Evolutionary conservation across 2,329 filamentous ascomycete species (phyloP).

Genomic region (Alternaria triticimaculans): DNA sequence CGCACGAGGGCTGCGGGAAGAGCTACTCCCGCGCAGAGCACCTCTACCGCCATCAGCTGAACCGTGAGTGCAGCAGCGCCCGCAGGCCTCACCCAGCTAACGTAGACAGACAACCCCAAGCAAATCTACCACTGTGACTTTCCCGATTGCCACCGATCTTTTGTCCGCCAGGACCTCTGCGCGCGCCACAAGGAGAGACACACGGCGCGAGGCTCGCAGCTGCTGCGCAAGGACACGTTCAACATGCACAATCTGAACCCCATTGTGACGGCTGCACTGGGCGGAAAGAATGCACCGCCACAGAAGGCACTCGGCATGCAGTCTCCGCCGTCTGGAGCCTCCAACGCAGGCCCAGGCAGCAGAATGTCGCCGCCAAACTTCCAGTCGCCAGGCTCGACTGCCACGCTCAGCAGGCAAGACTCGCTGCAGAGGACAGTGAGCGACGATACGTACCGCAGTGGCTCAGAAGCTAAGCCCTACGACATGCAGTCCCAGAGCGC

Average conservation of each 20-base stretch:
- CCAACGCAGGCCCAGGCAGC: conserved; percentile 27
- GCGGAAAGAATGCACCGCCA: conserved; percentile 35
- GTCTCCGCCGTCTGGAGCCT: conserved; percentile 39
- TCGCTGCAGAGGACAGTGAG: conserved; percentile 44
- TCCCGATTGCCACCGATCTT: conserved; percentile 85
- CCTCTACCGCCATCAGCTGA: conserved; percentile 93
- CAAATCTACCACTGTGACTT: conserved; percentile 95
- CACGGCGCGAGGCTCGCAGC: conserved; percentile 71
- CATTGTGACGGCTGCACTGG: conserved; percentile 50
- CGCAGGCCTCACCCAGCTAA: conserved; percentile 15
- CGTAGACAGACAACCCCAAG: conserved; percentile 77
- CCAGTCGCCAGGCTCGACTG: conserved; percentile 41
- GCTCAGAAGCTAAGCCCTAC: conserved; percentile 43
- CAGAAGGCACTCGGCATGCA: conserved; percentile 34
- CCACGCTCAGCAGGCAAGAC: conserved; percentile 38
- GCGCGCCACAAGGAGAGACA: conserved; percentile 65
- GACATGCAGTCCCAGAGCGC: conserved; percentile 43
- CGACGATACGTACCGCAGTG: conserved; percentile 45
- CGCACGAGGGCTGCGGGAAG: conserved; percentile 87
- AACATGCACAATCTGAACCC: conserved; percentile 58
- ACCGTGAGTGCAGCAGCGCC: conserved; percentile 65
- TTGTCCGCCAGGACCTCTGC: conserved; percentile 92
- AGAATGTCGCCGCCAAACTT: conserved; percentile 47
- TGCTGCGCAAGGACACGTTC: conserved; percentile 75
- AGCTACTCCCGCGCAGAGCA: conserved; percentile 97